Base-by-base conservation (phyloP, 2,329 filamentous ascomycete species). In the Nemania serpens region DNA sequence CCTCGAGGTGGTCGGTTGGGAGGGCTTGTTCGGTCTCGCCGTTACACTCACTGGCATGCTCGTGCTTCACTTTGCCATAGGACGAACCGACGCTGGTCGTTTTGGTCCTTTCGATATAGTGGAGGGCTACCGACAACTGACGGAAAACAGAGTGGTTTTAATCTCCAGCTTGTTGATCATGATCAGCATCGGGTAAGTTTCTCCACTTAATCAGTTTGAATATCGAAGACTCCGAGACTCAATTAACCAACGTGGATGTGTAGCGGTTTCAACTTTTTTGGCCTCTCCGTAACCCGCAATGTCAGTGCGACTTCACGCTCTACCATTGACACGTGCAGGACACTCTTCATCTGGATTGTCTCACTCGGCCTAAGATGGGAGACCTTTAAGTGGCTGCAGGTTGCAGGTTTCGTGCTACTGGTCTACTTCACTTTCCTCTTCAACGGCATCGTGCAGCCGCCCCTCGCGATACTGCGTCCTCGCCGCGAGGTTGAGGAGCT, bases 181-280 rank as follows among this genome's bases (percentile, higher is more conserved):
- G 95, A 84, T 99, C 68, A 96, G 92, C 71, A 99, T 99, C 70
- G 94, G 94, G 90, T 96, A 85, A 74, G 86, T 81, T 43, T 57
- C 11, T 12, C 17, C n/a, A 10, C 9, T 68, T 66, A 63, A 12
- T 37, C 47, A 15, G 18, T 42, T 17, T 41, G 10, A 15, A 13
- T 13, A 20, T 11, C 36, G 33, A 55, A 34, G 7, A 11, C 39
- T 48, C 13, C 43, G 5, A 22, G 12, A 15, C 34, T 29, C 20
- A 52, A n/a, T 49, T 54, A 45, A 56, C 67, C 70, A 59, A 74
- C 60, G 65, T 57, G 59, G 4, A 55, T 62, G 2, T 13, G 6
- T 64, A 96, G 92, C 65, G 93, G 94, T 55, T 99, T 98, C 85
- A 99, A 99, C 79, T 99, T 96, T 81, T 99, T 99, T 76, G 95